Percentiles rank a stretch among this genome's conserved stretches.
phyloP scores from a whole-genome alignment of 208 protist genomes.

The Trichomonas tenax region DNA sequence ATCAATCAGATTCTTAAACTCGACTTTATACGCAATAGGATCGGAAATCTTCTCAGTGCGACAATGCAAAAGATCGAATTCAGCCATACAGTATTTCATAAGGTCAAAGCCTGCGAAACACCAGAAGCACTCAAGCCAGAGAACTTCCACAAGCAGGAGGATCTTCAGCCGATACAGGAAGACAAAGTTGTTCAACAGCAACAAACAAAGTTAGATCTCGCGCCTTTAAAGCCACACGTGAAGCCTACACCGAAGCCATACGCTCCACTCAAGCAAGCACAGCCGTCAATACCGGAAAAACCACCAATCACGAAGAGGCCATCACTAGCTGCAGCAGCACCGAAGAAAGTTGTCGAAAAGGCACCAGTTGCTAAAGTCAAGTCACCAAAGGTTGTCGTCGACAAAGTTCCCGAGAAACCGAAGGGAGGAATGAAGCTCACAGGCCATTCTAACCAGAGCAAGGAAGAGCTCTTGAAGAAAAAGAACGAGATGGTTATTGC shows the following conservation, averaged over 20 bases:
- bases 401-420: background rate
- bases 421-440: background rate
- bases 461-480: background rate
- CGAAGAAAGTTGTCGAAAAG: background rate
- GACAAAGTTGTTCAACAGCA: background rate
- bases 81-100: background rate
- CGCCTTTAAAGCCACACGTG: background rate
- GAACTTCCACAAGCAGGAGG: background rate
- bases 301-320: background rate
- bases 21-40: background rate
- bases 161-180: no score
- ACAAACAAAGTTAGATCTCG: background rate
- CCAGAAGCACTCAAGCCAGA: background rate
- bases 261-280: background rate
- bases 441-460: background rate
- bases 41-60: background rate
- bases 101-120: background rate
- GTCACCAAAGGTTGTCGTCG: background rate
- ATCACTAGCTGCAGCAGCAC: background rate
- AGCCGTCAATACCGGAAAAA: background rate
- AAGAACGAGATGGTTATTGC: background rate
- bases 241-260: background rate
- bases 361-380: background rate
- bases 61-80: background rate
- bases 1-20: conserved; percentile 3